Evolutionary conservation across 2,329 filamentous ascomycete genomes (phyloP).

Genomic region (Colletotrichum sp.): DNA sequence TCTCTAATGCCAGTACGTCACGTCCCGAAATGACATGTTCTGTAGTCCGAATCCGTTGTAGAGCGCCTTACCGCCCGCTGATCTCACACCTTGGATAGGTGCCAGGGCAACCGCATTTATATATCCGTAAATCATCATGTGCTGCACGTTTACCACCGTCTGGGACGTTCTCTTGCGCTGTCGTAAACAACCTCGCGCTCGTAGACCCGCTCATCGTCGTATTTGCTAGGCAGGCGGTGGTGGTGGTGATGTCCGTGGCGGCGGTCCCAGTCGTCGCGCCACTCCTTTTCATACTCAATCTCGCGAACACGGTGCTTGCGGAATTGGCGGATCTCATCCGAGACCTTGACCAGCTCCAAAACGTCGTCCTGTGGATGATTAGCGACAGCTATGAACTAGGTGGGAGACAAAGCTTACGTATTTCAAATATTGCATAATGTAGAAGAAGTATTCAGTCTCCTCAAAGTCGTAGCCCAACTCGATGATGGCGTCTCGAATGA

Average conservation of each 20-base stretch:
- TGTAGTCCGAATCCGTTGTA: constrained; percentile 9
- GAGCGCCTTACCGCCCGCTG: neutral
- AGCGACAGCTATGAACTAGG: constrained; percentile 26
- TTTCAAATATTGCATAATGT: constrained; percentile 87
- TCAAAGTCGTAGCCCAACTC: constrained; percentile 86
- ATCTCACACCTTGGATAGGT: neutral
- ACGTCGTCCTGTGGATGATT: constrained; percentile 76
- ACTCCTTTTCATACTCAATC: constrained; percentile 64
- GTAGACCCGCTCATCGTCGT: constrained; percentile 68
- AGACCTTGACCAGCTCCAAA: constrained; percentile 79
- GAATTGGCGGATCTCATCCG: constrained; percentile 78
- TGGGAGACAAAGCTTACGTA: constrained; percentile 69
- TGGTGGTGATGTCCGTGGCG: constrained; percentile 36
- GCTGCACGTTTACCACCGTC: constrained; percentile 9
- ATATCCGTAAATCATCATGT: neutral
- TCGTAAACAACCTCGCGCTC: constrained; percentile 75
- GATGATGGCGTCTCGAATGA: constrained; percentile 86
- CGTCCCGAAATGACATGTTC: neutral
- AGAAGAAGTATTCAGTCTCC: constrained; percentile 88
- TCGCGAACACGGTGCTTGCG: constrained; percentile 59
- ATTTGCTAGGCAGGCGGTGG: constrained; percentile 35
- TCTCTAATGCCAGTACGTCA: constrained; percentile 12
- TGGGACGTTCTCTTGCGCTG: constrained; percentile 25
- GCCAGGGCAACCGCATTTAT: neutral
- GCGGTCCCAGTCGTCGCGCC: constrained; percentile 56